A percentile compares a stretch with the other conserved stretches of the same genome.
Conservation (phyloP, 1,284 basidiomycete genomes). For the Pyrrhoderma noxium region DNA sequence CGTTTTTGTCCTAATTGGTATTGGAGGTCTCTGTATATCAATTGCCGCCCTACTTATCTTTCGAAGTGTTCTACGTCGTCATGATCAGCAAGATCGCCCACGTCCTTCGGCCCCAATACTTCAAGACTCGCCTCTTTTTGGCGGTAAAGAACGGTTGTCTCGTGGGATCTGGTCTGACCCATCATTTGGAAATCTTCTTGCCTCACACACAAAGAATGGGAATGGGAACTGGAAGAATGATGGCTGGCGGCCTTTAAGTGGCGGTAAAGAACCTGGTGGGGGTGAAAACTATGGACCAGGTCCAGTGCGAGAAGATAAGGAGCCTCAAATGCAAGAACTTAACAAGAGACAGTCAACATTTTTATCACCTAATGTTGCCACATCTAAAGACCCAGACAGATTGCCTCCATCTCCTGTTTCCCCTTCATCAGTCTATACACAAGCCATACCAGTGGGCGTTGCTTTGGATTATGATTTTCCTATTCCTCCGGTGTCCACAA, state of each 20-base stretch:
- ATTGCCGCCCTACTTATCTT: constrained; percentile 47
- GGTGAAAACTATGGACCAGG: not conserved
- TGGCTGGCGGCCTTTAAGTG: constrained; percentile 19
- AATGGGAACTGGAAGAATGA: constrained; percentile 22
- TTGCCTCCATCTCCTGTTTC: constrained; percentile 3
- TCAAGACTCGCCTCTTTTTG: constrained; percentile 64
- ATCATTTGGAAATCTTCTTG: constrained; percentile 24
- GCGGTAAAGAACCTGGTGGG: constrained; percentile 2
- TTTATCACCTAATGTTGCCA: constrained; percentile 30
- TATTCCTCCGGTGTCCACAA: constrained; percentile 30
- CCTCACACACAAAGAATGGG: constrained; percentile 29
- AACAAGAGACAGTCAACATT: constrained; percentile 34
- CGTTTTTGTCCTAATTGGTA: constrained; percentile 47
- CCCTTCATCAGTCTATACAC: constrained; percentile 40
- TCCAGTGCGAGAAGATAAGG: not conserved
- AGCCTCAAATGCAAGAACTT: not conserved
- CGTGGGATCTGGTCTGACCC: constrained; percentile 25
- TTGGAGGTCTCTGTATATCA: constrained; percentile 45
- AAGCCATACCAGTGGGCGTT: constrained; percentile 33
- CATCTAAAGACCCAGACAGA: not conserved
- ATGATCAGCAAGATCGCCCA: constrained; percentile 42
- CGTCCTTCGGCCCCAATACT: constrained; percentile 67
- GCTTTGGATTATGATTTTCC: constrained; percentile 32
- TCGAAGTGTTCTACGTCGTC: constrained; percentile 40
- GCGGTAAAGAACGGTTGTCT: constrained; percentile 60